Percentiles rank a stretch among this genome's conserved stretches.
Conservation (phyloP, 1,139 yeast genomes). For the Dujonia santamariae region DNA sequence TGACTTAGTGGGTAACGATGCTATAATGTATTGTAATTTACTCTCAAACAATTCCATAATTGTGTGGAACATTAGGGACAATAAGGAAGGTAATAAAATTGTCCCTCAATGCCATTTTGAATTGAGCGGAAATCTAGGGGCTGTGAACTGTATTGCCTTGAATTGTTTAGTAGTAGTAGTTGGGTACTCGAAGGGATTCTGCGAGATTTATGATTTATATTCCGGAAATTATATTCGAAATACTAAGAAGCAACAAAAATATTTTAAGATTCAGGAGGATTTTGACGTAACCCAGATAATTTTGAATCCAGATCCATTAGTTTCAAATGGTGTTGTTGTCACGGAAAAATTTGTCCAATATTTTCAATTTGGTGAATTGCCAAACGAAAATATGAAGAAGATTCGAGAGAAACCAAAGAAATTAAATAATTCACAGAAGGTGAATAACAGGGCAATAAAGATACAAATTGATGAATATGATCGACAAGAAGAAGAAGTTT, state of each 20-base stretch:
- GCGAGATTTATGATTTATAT: slow-evolving; percentile 59
- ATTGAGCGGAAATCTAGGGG: slow-evolving; percentile 7
- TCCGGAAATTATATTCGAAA: slow-evolving; percentile 56
- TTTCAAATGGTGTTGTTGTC: slow-evolving; percentile 51
- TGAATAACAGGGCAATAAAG: slow-evolving; percentile 21
- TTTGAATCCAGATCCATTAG: slow-evolving; percentile 39
- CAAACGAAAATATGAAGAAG: slow-evolving; percentile 6
- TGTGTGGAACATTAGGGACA: slow-evolving; percentile 42
- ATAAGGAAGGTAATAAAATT: slow-evolving; percentile 15
- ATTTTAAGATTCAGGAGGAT: too few species aligned
- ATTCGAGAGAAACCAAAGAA: slow-evolving; percentile 16
- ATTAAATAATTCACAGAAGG: slow-evolving; percentile 14
- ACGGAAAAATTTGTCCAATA: slow-evolving; percentile 60
- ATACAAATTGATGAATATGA: slow-evolving; percentile 41
- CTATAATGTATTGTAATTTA: slow-evolving; percentile 34
- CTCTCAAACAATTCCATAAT: slow-evolving; percentile 34
- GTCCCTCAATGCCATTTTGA: slow-evolving; percentile 18
- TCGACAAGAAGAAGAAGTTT: slow-evolving; percentile 16
- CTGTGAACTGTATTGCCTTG: slow-evolving; percentile 30
- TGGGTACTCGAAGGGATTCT: slow-evolving; percentile 63
- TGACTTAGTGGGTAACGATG: slow-evolving; percentile 34
- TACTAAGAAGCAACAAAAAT: slow-evolving; percentile 37
- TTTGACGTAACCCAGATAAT: slow-evolving; percentile 42
- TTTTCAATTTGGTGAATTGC: slow-evolving; percentile 53
- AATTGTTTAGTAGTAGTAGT: slow-evolving; percentile 49